Evolutionary conservation across 495 filamentous ascomycete species (phyloP).

Genomic region (Lophiotrema nucula): DNA sequence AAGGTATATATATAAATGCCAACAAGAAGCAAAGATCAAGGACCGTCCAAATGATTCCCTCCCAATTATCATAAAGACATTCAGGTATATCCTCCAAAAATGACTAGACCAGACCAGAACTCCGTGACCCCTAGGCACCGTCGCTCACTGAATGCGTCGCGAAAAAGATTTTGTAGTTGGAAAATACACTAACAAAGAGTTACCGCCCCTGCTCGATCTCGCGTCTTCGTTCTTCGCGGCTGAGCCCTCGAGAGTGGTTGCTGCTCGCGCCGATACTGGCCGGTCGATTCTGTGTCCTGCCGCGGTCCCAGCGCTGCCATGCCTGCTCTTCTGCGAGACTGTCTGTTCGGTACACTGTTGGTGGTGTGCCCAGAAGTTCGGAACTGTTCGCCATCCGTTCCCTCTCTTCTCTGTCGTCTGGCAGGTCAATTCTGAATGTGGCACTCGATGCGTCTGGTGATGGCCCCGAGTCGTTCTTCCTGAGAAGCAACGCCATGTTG

Average conservation of each 20-base stretch:
- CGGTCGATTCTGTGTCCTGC: constrained; percentile 25
- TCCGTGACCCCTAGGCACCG: background rate
- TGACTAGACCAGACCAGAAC: background rate
- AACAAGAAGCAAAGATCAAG: background rate
- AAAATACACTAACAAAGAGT: background rate
- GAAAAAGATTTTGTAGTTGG: background rate
- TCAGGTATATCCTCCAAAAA: background rate
- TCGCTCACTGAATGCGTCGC: background rate
- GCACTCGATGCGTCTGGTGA: constrained; percentile 29
- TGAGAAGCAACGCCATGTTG: constrained; percentile 43
- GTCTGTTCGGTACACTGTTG: constrained; percentile 8
- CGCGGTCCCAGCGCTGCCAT: constrained; percentile 30
- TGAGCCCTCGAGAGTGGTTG: constrained; percentile 25
- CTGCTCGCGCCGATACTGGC: constrained; percentile 11
- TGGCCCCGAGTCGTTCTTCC: constrained; percentile 28
- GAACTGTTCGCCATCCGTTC: constrained; percentile 23
- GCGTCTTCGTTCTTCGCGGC: constrained; percentile 36
- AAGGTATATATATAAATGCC: constrained; percentile 1
- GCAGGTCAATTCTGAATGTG: constrained; percentile 36
- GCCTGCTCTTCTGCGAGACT: constrained; percentile 20
- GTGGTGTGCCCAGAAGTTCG: constrained; percentile 23
- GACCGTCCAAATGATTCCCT: background rate
- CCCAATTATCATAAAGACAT: constrained; percentile 1
- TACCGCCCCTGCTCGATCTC: constrained; percentile 38
- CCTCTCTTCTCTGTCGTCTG: constrained; percentile 31